phyloP scores from a whole-genome alignment of 2,329 filamentous ascomycete species.

The Herpotrichia juniperi region DNA sequence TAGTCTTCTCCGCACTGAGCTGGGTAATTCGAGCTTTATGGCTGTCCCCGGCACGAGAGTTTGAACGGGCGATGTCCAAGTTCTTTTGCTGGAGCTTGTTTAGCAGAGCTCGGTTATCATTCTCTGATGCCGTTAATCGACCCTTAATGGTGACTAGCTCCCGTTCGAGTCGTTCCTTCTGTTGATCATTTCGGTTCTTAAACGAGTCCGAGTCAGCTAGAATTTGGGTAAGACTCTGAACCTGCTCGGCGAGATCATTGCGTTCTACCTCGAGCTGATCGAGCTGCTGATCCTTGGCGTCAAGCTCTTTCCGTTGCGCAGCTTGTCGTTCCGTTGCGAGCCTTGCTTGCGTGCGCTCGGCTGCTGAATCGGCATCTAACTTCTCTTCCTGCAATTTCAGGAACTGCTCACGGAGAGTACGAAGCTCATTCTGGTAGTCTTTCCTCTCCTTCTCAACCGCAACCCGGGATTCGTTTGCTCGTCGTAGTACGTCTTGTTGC shows the following conservation, averaged over 20 bases:
- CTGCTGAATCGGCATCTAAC: conserved; percentile 77
- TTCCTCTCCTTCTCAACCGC: conserved; percentile 87
- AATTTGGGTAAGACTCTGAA: conserved; percentile 84
- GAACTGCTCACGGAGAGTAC: conserved; percentile 81
- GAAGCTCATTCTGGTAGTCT: conserved; percentile 84
- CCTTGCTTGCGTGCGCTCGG: conserved; percentile 78
- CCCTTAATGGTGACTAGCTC: conserved; percentile 92
- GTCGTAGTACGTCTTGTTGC: conserved; percentile 87
- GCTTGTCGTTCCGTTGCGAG: conserved; percentile 81
- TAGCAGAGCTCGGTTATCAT: conserved; percentile 91
- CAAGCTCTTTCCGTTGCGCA: conserved; percentile 78
- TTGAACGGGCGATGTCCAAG: conserved; percentile 90
- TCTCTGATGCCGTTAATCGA: conserved; percentile 87
- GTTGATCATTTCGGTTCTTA: conserved; percentile 87
- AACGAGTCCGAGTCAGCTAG: conserved; percentile 90
- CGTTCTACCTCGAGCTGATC: conserved; percentile 82
- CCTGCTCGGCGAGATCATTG: conserved; percentile 74
- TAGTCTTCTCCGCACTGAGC: conserved; percentile 82
- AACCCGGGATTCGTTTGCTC: conserved; percentile 80
- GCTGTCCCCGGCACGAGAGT: conserved; percentile 82
- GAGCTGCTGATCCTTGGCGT: conserved; percentile 76
- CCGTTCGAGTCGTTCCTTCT: conserved; percentile 89
- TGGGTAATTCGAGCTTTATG: conserved; percentile 77
- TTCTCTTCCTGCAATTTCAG: conserved; percentile 85
- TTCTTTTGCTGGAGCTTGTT: conserved; percentile 99